These are phyloP conservation scores for Thermomucor indicae-seudaticae DNA, from an alignment of 371 early-diverging fungal species.

Conservation along the genomic window DNA sequence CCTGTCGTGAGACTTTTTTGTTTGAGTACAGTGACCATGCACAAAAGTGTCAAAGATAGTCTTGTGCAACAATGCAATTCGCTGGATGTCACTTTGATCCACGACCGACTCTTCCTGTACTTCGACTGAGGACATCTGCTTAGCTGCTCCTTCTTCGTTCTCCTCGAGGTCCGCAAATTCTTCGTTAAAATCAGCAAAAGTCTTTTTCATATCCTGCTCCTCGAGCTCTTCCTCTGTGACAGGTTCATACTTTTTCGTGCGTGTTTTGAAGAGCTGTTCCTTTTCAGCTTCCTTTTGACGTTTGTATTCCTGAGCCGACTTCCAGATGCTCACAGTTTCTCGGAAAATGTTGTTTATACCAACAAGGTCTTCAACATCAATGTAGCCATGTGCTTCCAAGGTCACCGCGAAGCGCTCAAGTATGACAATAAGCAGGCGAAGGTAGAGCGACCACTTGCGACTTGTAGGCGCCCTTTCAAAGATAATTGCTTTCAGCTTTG, in stretches of 20 bases:
- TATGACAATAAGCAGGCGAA: conserved; percentile 55
- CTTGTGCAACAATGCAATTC: conserved; percentile 45
- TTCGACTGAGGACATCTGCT: conserved; percentile 5
- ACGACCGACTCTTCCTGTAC: conserved; percentile 56
- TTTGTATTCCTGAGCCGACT: conserved; percentile 66
- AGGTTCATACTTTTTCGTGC: conserved; percentile 60
- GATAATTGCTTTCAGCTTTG: conserved; percentile 42
- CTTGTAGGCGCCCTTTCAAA: conserved; percentile 48
- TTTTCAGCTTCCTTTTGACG: conserved; percentile 66
- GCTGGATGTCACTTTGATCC: conserved; percentile 49
- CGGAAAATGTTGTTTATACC: conserved; percentile 53
- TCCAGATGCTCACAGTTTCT: conserved; percentile 71
- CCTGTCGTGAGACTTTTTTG: conserved; percentile 17
- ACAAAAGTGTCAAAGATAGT: conserved; percentile 27
- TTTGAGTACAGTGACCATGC: conserved; percentile 12
- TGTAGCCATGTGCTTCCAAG: conserved; percentile 51
- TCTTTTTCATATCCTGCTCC: conserved; percentile 62
- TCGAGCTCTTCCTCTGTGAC: conserved; percentile 71
- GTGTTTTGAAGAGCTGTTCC: conserved; percentile 71
- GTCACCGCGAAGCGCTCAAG: conserved; percentile 51
- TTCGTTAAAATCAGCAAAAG: conserved; percentile 76
- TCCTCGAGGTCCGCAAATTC: conserved; percentile 51
- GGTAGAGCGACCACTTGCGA: conserved; percentile 63
- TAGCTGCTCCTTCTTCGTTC: conserved; percentile 12
- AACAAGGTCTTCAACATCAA: conserved; percentile 47